Base-by-base conservation (phyloP, 768 basidiomycete species). In the Lentinula raphanica region DNA sequence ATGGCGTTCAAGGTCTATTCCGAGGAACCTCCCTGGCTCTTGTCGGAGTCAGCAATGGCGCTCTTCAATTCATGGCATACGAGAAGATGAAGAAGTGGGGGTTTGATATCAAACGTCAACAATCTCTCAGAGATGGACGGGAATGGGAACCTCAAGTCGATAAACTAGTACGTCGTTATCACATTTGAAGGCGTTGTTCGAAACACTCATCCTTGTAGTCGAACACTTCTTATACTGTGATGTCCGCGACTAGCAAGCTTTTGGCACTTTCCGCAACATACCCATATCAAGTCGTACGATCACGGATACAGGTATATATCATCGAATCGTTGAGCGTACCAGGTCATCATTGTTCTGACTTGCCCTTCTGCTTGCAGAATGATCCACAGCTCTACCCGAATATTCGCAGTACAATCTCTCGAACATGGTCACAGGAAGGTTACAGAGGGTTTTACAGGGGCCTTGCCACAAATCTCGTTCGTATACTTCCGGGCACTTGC, bases 241-340 rank as follows among this genome's bases (percentile, higher is more conserved):
- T 98, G 83, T 96, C 93, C 0, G 96, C 92, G 19, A 79, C 83
- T 23, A 94, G 94, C 63, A 98, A 98, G 72, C 73, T 97, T 5
- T 79, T 81, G 21, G 93, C 97, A 0, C 82, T 98, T 40, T 72
- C 83, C 5, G 63, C 86, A 21, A 99, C 97, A 32, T 99, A 99
- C 70, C 97, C 97, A 7, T 98, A 98, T 70, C 97, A 99, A 74
- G 97, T 99, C 44, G 79, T 99, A 40, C 85, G 96, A 55, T 94
- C 96, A 2, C 84, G 95, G 51, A 83, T 98, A 68, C 96, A 98
- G 73, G 95, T 93, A n/a, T n/a, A n/a, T n/a, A n/a, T n/a, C n/a
- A n/a, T n/a, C n/a, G 58, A 32, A 79, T 12, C 23, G n/a, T 68
- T 15, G 19, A 1, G 59, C 29, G 56, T 29, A 45, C 39, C 36